Percentiles rank a stretch among this genome's conserved stretches.
Evolutionary conservation across 768 basidiomycete genomes (phyloP).

Genomic region (Russula earlei): DNA sequence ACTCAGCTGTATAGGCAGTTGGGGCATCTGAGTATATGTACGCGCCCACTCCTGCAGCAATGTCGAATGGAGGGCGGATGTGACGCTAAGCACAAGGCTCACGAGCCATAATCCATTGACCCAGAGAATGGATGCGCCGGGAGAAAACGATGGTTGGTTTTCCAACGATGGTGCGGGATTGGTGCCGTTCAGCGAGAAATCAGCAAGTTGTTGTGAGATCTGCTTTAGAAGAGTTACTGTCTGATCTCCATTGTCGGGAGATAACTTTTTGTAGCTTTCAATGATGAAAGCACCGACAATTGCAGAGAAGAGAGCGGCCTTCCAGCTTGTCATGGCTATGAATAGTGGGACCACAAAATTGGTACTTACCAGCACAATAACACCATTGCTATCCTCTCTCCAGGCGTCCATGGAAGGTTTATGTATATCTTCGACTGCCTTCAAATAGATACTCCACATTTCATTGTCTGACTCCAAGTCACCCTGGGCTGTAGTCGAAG

Average conservation of each 20-base stretch:
- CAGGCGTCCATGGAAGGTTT: neutral
- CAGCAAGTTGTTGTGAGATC: neutral
- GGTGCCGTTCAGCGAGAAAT: neutral
- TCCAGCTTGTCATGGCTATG: neutral
- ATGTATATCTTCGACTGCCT: neutral
- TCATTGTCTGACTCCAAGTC: neutral
- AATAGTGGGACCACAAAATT: neutral
- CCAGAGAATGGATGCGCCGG: neutral
- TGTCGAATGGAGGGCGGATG: conserved; percentile 10
- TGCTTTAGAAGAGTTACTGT: neutral
- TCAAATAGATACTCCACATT: neutral
- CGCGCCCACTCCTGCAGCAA: conserved; percentile 13
- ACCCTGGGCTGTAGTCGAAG: neutral
- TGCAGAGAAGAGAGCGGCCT: neutral
- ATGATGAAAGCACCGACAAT: neutral
- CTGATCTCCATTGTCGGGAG: neutral
- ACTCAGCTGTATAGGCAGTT: neutral
- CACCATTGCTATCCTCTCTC: neutral
- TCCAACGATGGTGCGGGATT: neutral
- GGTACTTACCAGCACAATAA: neutral
- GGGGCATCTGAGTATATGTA: conserved; percentile 2
- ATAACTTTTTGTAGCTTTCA: neutral
- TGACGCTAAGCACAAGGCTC: conserved; percentile 11
- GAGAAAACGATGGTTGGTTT: neutral
- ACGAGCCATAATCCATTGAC: conserved; percentile 13